Evolutionary conservation across 202 grass and related monocot species (phyloP).

Genomic region (Elaeis oleifera): DNA sequence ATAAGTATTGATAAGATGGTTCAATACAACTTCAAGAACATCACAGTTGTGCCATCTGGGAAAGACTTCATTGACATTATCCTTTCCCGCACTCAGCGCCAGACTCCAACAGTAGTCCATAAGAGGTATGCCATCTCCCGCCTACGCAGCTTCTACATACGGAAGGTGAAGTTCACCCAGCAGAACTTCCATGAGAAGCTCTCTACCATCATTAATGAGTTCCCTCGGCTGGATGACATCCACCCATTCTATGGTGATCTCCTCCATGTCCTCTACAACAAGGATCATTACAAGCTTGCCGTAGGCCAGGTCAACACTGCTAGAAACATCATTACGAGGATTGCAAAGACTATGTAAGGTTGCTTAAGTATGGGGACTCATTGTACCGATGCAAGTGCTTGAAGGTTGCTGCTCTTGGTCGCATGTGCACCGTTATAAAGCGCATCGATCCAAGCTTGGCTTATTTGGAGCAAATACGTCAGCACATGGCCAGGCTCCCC

Average conservation of each 20-base stretch:
- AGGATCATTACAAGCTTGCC: conserved; percentile 96
- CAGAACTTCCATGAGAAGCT: conserved; percentile 94
- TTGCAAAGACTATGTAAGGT: conserved; percentile 71
- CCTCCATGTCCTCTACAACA: conserved; percentile 85
- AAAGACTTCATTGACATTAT: conserved; percentile 90
- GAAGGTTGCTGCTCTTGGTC: conserved; percentile 86
- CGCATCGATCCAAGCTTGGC: conserved; percentile 76
- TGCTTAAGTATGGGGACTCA: conserved; percentile 80
- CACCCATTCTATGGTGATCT: conserved; percentile 85
- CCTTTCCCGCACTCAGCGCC: conserved; percentile 74
- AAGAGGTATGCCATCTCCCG: conserved; percentile 74
- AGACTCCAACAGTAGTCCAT: conserved; percentile 93
- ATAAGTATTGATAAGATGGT: conserved; percentile 39
- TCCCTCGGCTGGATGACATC: conserved; percentile 73
- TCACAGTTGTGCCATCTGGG: conserved; percentile 73
- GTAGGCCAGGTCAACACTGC: conserved; percentile 87
- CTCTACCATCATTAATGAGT: conserved; percentile 66
- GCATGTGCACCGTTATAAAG: conserved; percentile 96
- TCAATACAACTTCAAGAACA: conserved; percentile 95
- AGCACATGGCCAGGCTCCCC: conserved; percentile 87
- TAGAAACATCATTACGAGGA: conserved; percentile 76
- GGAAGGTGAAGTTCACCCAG: conserved; percentile 70
- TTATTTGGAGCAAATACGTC: conserved; percentile 83
- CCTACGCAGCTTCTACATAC: conserved; percentile 84
- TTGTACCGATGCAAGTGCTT: conserved; percentile 85